Percentiles rank a stretch among this genome's conserved stretches.
Conservation (phyloP, 2,329 filamentous ascomycete species). For the Alternaria consortialis region DNA sequence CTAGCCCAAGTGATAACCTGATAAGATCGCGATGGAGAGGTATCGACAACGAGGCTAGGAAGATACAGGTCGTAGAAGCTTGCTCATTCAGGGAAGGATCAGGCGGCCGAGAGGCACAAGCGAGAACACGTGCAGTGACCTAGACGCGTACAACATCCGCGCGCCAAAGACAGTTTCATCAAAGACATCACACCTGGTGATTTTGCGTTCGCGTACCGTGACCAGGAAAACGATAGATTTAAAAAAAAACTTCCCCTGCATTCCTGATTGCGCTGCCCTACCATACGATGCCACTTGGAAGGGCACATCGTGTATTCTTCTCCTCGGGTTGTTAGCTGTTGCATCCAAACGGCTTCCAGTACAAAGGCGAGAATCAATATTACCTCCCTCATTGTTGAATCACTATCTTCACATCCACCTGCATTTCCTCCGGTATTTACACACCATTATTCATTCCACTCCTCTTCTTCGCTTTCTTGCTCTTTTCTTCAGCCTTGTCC, state of each 20-base stretch:
- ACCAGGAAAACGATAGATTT: too few species aligned
- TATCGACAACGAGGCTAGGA: not conserved
- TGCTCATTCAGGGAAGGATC: not conserved
- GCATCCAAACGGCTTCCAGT: too few species aligned
- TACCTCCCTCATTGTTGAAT: not conserved
- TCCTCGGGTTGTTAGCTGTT: too few species aligned
- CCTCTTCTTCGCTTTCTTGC: not conserved
- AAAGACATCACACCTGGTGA: not conserved
- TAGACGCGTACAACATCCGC: not conserved
- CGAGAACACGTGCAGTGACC: conserved; percentile 13
- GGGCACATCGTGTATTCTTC: too few species aligned
- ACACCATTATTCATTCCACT: not conserved
- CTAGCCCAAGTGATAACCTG: not conserved
- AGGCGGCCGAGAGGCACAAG: not conserved
- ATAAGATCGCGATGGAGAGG: not conserved
- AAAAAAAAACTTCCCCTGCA: too few species aligned
- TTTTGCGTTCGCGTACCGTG: not conserved
- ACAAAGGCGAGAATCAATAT: not conserved
- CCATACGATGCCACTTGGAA: too few species aligned
- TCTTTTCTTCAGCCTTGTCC: not conserved
- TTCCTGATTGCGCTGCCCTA: too few species aligned
- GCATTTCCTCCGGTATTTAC: not conserved
- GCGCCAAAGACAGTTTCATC: not conserved
- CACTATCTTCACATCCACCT: not conserved
- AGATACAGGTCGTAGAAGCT: conserved; percentile 7